A percentile compares a stretch with the other conserved stretches of the same genome.
phyloP scores from a whole-genome alignment of 2,329 filamentous ascomycete species.

The Ophiostoma sp. region DNA sequence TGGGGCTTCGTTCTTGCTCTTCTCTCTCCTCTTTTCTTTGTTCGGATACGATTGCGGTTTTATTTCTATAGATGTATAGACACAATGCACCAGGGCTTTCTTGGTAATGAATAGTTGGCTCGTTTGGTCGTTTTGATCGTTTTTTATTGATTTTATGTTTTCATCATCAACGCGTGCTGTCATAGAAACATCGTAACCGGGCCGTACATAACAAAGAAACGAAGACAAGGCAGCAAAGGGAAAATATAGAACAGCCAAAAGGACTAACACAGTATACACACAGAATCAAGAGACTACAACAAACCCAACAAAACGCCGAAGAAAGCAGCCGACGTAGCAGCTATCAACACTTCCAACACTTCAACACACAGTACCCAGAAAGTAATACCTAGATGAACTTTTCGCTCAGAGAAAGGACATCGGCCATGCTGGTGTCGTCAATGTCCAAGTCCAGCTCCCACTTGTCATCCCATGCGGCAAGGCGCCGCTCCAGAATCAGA shows the following conservation, averaged over 20 bases:
- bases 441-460: constrained; percentile 17
- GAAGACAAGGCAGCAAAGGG: not conserved
- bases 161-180: not conserved
- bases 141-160: not conserved
- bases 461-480: constrained; percentile 23
- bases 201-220: not conserved
- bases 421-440: not conserved
- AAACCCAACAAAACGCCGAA: not conserved
- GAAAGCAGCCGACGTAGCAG: not conserved
- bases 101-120: not conserved
- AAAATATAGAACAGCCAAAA: not conserved
- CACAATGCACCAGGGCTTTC: not conserved
- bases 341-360: not conserved
- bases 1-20: not conserved
- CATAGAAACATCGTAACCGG: not conserved
- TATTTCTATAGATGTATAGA: not conserved
- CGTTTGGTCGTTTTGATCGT: not conserved
- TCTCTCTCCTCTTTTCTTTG: not conserved
- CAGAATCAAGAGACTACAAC: not conserved
- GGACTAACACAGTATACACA: not conserved
- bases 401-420: not conserved
- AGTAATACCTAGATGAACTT: not conserved
- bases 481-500: constrained; percentile 28
- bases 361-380: not conserved
- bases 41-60: not conserved